Base-by-base conservation (phyloP, 768 basidiomycete species). In the Russula virescens region DNA sequence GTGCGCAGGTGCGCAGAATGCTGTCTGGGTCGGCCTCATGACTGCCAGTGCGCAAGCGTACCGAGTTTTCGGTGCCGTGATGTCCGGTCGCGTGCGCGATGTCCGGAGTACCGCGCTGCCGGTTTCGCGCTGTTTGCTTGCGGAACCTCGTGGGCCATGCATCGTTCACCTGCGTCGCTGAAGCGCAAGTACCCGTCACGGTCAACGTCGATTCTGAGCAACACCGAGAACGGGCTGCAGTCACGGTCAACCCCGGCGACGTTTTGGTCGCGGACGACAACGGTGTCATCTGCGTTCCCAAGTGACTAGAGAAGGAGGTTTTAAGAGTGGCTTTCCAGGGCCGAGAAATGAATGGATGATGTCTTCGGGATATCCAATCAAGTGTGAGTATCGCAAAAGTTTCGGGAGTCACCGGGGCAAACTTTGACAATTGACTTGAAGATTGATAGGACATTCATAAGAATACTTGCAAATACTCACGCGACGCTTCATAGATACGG, bases 11-110 rank as follows among this genome's bases (percentile, higher is more conserved):
- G 76, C 79, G 28, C 88, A 87, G 73, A 88, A 85, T 68, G 91
- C 92, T 4, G 89, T 93, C 7, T 96, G 94, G 94, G 94, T 93
- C 25, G 93, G 93, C n/a, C 83, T n/a, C n/a, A n/a, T n/a, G n/a
- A n/a, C n/a, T n/a, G 89, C 89, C 0, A 91, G 91, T 23, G 93
- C 93, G 1, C 82, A 84, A 69, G 81, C 83, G 14, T 84, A 86
- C 60, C 81, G 81, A 21, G 86, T 85, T 14, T 76, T 77, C 25
- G 94, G 90, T 11, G 91, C 88, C 50, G 77, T 96, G 46, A 87
- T 96, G 63, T 89, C 87, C 48, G 91, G 72, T 94, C 14, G 78
- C 80, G 6, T n/a, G n/a, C n/a, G n/a, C n/a, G n/a, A n/a, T n/a
- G n/a, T n/a, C n/a, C n/a, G n/a, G 94, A 96, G 73, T 89, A 91